Percentiles rank a stretch among this genome's conserved stretches.
Evolutionary conservation across 495 filamentous ascomycete species (phyloP).

Genomic region (Penicillium waksmanii): DNA sequence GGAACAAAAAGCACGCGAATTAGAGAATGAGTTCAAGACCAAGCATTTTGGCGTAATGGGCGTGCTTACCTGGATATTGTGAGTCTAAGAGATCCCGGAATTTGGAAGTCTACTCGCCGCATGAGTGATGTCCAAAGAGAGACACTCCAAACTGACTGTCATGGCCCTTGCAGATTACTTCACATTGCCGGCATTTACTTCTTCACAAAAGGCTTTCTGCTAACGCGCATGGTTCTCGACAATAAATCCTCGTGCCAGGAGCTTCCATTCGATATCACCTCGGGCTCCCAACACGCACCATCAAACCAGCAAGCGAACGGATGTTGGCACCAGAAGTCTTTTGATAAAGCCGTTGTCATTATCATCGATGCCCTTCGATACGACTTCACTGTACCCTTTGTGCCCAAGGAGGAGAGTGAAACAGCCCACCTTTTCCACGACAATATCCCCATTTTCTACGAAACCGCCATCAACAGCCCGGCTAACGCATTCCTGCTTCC

Average conservation of each 20-base stretch:
- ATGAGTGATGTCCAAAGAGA: too few species aligned
- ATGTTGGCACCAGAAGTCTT: constrained; percentile 95
- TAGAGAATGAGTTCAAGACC: constrained; percentile 46
- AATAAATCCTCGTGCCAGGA: constrained; percentile 80
- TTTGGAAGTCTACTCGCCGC: too few species aligned
- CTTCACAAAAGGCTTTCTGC: constrained; percentile 95
- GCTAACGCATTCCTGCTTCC: constrained; percentile 86
- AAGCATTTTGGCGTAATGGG: constrained; percentile 48
- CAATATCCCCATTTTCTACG: constrained; percentile 81
- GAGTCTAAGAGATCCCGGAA: constrained; percentile 21
- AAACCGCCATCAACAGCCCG: constrained; percentile 71
- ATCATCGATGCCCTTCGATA: constrained; percentile 94
- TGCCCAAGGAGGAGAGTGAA: constrained; percentile 50
- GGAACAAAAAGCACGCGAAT: constrained; percentile 26
- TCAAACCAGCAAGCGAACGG: constrained; percentile 57
- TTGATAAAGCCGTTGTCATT: constrained; percentile 87
- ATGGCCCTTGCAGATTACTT: constrained; percentile 54
- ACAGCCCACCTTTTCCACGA: constrained; percentile 79
- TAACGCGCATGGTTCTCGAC: constrained; percentile 88
- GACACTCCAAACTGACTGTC: neutral
- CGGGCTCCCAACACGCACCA: constrained; percentile 23
- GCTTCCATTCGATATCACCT: constrained; percentile 63
- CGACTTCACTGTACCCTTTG: constrained; percentile 90
- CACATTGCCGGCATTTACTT: constrained; percentile 84
- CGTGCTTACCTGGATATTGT: constrained; percentile 49